Evolutionary conservation across 1,139 yeast species (phyloP), one percentile per base, ranked within the genome.

Genomic region (Yamadazyma trypodendri): DNA sequence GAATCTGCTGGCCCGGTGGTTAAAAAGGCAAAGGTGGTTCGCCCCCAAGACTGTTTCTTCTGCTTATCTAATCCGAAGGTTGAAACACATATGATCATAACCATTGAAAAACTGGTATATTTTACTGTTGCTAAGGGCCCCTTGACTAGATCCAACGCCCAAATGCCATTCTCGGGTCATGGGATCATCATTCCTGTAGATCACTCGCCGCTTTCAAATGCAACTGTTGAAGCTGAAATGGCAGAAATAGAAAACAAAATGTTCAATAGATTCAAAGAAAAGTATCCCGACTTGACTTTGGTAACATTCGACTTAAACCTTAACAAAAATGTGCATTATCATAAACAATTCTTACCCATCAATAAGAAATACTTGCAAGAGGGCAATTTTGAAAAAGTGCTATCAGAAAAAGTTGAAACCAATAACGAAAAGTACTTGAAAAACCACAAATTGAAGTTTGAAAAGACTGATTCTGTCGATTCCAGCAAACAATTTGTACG

Each of bases 61-160:
- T 90, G 97, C 55, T 70, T 89, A 17, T 79, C 94, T 1, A 87
- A 87, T 51, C 87, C 95, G 0, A 75, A 79, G 14, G 74, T 86
- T 4, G 94, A 84, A 49, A 72, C 85, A 3, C 95, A 88, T 56
- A 79, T 90, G 83, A 77, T 90, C 22, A 74, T 87, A 1, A 77
- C 94, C 0, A 82, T 90, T 39, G 92, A 87, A 0, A 72, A 73
- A 8, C 65, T 69, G 29, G 63, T 80, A 1, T 90, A 88, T 54
- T 40, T 89, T 43, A 84, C 97, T 0, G 70, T 83, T 12, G 95
- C 96, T 0, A 88, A 86, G 52, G 97, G 97, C 0, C 97, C 97
- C 0, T 60, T 90, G 21, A 75, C 88, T 1, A 61, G 72, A 29
- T 73, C 82, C 2, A 57, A 56, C 41, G 55, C 59, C 38, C 48